These are phyloP conservation scores for Puya raimondii DNA, from an alignment of 176 grass and related monocot genomes.

Conservation along the genomic window DNA sequence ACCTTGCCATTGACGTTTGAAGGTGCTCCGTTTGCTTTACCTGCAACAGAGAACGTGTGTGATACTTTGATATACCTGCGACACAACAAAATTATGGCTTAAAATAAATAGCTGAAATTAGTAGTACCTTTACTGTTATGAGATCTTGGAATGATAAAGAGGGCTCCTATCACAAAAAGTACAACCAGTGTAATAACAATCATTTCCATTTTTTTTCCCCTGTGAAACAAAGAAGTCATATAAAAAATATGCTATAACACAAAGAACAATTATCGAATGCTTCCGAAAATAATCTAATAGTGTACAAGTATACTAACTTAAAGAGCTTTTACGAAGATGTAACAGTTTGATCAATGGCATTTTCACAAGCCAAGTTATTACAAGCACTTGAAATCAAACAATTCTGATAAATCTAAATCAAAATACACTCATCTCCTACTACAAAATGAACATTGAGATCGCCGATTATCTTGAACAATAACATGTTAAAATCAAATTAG, in stretches of 20 bases:
- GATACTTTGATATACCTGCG: background rate
- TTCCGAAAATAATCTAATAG: too few species aligned
- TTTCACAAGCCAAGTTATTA: too few species aligned
- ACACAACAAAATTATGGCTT: background rate
- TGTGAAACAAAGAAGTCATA: background rate
- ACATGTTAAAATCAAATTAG: too few species aligned
- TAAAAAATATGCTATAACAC: conserved; percentile 1
- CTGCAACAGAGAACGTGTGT: conserved; percentile 17
- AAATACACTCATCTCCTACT: too few species aligned
- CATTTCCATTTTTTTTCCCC: conserved; percentile 36
- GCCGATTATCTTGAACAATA: too few species aligned
- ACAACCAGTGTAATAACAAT: conserved; percentile 30
- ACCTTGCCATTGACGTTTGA: conserved; percentile 26
- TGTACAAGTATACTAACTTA: too few species aligned
- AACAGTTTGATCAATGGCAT: too few species aligned
- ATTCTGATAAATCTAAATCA: too few species aligned
- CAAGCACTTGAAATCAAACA: too few species aligned
- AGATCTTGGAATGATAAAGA: conserved; percentile 60
- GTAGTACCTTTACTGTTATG: conserved; percentile 37
- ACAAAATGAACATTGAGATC: too few species aligned
- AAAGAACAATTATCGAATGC: background rate
- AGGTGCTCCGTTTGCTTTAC: conserved; percentile 27
- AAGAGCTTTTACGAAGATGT: too few species aligned
- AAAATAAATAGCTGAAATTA: background rate
- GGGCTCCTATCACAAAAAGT: conserved; percentile 52